Percentiles rank a stretch among this genome's conserved stretches.
Conservation (phyloP, 768 basidiomycete genomes). For the Floccularia luteovirens region DNA sequence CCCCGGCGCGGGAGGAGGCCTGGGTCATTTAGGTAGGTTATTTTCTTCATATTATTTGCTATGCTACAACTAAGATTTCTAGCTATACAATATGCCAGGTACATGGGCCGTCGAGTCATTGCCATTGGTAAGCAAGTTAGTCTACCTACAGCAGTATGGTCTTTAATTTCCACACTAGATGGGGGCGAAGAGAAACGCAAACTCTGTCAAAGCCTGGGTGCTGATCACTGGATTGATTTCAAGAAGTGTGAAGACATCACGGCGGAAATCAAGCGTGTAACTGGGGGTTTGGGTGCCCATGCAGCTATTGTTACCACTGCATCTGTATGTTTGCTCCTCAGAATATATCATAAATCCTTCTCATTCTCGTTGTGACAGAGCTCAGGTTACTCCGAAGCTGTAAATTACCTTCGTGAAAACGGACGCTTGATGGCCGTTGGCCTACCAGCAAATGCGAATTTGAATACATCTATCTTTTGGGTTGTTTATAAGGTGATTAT, state of each 20-base stretch:
- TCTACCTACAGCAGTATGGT: background rate
- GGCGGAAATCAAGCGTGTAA: slow-evolving; percentile 51
- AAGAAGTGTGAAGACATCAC: slow-evolving; percentile 58
- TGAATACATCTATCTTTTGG: slow-evolving; percentile 64
- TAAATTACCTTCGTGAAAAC: slow-evolving; percentile 68
- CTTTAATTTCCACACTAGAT: slow-evolving; percentile 29
- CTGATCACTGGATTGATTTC: slow-evolving; percentile 79
- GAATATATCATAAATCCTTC: background rate
- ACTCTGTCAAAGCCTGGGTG: slow-evolving; percentile 54
- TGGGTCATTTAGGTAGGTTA: slow-evolving; percentile 65
- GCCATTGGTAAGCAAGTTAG: slow-evolving; percentile 48
- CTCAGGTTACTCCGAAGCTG: slow-evolving; percentile 42
- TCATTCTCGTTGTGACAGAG: slow-evolving; percentile 13
- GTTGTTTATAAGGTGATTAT: slow-evolving; percentile 49
- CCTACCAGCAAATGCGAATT: slow-evolving; percentile 53
- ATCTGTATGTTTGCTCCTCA: slow-evolving; percentile 17
- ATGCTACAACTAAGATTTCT: background rate
- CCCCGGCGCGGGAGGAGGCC: slow-evolving; percentile 75
- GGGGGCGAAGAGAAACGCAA: slow-evolving; percentile 67
- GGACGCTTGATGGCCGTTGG: slow-evolving; percentile 78
- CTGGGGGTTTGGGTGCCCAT: slow-evolving; percentile 69
- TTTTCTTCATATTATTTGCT: background rate
- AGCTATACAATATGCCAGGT: slow-evolving; percentile 76
- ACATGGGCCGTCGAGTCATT: slow-evolving; percentile 73
- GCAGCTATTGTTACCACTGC: slow-evolving; percentile 58